Conservation (phyloP, 202 grass and related monocot species). For the Cymbopogon flexuosus region DNA sequence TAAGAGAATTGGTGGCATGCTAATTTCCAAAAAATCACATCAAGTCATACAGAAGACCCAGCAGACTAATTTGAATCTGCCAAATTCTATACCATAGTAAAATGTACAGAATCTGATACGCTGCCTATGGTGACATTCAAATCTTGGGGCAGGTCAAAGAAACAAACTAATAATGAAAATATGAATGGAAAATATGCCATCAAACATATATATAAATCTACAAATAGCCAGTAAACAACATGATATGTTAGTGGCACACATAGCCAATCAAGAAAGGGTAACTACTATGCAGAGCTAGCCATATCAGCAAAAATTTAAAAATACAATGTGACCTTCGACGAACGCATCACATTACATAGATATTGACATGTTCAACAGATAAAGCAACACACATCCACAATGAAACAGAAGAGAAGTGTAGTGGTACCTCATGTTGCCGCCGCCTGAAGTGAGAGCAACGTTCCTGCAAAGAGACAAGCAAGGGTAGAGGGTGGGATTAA, state of each 20-base stretch:
- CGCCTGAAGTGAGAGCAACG: background rate
- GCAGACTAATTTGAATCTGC: background rate
- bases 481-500: background rate
- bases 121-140: background rate
- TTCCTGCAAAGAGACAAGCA: constrained; percentile 1
- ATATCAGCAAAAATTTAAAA: background rate
- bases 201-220: background rate
- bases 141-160: background rate
- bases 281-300: background rate
- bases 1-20: background rate
- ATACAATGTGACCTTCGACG: background rate
- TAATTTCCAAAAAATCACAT: background rate
- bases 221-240: background rate
- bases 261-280: background rate
- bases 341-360: background rate
- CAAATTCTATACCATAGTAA: background rate
- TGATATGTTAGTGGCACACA: background rate
- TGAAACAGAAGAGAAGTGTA: background rate
- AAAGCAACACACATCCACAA: background rate
- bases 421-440: constrained; percentile 41
- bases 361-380: background rate
- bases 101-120: background rate
- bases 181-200: background rate
- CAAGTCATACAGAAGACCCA: background rate
- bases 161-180: background rate